Base-by-base conservation (phyloP, 768 basidiomycete species). In the Lentinula raphanica region DNA sequence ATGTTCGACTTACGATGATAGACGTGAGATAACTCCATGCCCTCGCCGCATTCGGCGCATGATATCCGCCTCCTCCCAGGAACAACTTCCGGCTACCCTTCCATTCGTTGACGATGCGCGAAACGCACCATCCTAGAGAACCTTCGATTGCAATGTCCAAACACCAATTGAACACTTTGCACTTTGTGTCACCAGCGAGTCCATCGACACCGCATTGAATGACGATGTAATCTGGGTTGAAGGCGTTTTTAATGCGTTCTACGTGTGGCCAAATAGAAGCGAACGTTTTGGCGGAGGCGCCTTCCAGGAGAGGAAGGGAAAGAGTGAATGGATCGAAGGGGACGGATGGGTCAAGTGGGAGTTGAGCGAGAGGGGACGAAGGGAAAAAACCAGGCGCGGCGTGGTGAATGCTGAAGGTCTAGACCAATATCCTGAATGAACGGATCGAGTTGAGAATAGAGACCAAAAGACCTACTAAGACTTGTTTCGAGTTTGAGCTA, bases 161-260 rank as follows among this genome's bases (percentile, higher is more conserved):
- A 5, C 80, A 76, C 85, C 87, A 86, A 68, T 92, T 87, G 77
- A 88, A 86, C 2, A 81, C 79, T 3, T 80, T 79, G 70, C 86
- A 86, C 19, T 57, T 57, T 1, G 89, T 87, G 69, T 97, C 95
- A 0, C 88, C 92, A 0, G 92, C 86, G 2, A 98, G 79, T 0
- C 86, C 92, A 62, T 98, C 95, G 1, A 85, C 83, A 1, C 95
- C 95, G 58, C 93, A 92, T 65, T 97, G 94, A 0, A 97, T 65
- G 0, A 96, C 79, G 13, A 92, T 69, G 64, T 82, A 91, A 63
- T 95, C 89, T 0, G 94, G 94, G 3, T 73, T 65, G 68, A 88
- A 94, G 0, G 79, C 76, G 12, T 76, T 72, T 59, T 71, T 80
- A 23, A 94, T 72, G 2, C 69, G 70, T 63, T 91, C 84, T 17